Base-by-base conservation (phyloP, 208 protist genomes). In the Angomonas deanei region DNA sequence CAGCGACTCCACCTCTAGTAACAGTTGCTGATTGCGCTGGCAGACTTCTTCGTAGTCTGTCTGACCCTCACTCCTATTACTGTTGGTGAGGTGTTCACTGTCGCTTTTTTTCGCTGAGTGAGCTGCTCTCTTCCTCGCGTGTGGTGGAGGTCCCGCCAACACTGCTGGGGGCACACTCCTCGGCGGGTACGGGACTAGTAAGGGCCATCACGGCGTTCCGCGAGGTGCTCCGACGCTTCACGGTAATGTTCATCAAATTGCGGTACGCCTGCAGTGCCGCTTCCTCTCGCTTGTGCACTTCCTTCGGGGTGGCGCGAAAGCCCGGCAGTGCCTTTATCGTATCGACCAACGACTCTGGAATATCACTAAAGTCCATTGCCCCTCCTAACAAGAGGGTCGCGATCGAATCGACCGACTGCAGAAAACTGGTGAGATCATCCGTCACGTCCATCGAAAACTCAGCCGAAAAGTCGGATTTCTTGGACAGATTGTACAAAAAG, bases 381-480 rank as follows among this genome's bases (percentile, higher is more conserved):
- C 79, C 70, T 1, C 88, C 84, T 15, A 81, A 50, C 57, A 94
- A 39, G 63, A 94, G 64, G 13, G 80, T 70, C 1, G 68, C 78
- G 53, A 91, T 86, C 61, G 72, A 90, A 55, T 88, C 88, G 21
- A 87, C 74, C 13, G 84, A 94, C 64, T 90, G 81, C 27, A 94
- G 62, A 60, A 78, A 88, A 27, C 59, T 49, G 5, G 72, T 86
- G 46, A 94, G 72, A 2, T 50, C 65, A 1, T 82, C 78, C 1
- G 72, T 42, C 27, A 94, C 83, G 48, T 94, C 84, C 34, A 76
- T 56, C 34, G 77, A 78, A 39, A 94, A 94, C 72, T 94, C 88
- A 0, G 84, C 72, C 28, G 77, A 77, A 67, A 91, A 94, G 69
- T 90, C 82, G 11, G 74, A 67, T n/a, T 69, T 68, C 61, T 81